Base-by-base conservation (phyloP, 352 stramenopile species). In the Lagenidium giganteum region DNA sequence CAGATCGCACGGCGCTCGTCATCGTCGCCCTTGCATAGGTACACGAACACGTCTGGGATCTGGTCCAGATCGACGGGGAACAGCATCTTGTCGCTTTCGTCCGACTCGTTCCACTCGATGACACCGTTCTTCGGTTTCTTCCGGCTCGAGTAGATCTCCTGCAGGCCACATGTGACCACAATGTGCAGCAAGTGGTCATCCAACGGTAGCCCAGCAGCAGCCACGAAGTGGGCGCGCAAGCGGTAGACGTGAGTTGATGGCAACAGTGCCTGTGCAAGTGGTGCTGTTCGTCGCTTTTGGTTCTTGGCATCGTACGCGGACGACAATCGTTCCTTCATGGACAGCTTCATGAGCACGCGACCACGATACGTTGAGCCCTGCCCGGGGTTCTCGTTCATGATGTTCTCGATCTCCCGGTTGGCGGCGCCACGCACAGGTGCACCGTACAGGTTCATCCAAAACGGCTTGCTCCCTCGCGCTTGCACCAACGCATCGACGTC, bases 41-140 rank as follows among this genome's bases (percentile, higher is more conserved):
- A 90, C 16, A 95, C 31, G 26, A 95, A 86, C 8, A 94, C 54
- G 34, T 95, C 83, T 3, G 84, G 84, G 17, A 96, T 80, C 49
- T 93, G 74, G 5, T 30, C 29, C 26, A 57, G 37, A 11, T 85
- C 67, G 1, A 62, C 56, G 1, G 71, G 68, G 41, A 88, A 70
- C 3, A 81, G 30, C 40, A 90, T 64, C 21, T 75, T 78, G 58
- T 89, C 76, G 41, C 62, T 85, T 48, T 89, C 70, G 32, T 79
- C 61, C 3, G 67, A 70, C 37, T 87, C 57, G 39, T 93, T 93
- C 82, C 82, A 93, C 43, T 92, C 81, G 20, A 90, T 55, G 14
- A 70, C 62, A 22, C 77, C 70, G 49, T 83, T 87, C 24, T 61
- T 43, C 13, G 79, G 75, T n/a, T 54, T 64, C 47, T 78, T 79